Evolutionary conservation across 2,329 filamentous ascomycete species (phyloP), one percentile per base, ranked within the genome.

Genomic region (Cytospora mali): DNA sequence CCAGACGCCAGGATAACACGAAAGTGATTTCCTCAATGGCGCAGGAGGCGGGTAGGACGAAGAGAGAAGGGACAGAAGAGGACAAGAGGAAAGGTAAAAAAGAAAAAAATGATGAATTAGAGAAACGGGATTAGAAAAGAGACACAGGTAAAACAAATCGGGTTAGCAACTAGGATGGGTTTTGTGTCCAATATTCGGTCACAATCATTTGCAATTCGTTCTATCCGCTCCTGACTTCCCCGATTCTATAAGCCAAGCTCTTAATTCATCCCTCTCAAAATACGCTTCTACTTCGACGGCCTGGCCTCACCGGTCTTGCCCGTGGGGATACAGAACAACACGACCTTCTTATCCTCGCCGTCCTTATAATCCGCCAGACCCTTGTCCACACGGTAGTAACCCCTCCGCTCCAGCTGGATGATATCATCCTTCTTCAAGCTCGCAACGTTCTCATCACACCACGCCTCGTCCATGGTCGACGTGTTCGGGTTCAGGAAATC

Each of bases 401-500:
- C 94, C 77, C 94, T 92, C 66, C 94, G 85, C 81, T 98, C 94
- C 52, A 98, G 90, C 80, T 98, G 95, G 69, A 98, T 92, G 66
- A 98, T 94, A 70, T 97, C 93, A 71, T 92, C 91, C 74, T 87
- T 88, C 82, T 92, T 93, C 52, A 97, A 81, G 66, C 86, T 81
- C 0, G 84, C 83, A 0, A 96, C 89, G 70, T 93, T 96, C 71
- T 86, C 88, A 72, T 97, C 94, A 28, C 91, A 93, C 58, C 91
- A 74, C 1, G 90, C 92, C 67, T 89, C 84, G 58, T 89, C 89
- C 76, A 88, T 87, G 62, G 85, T 88, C 71, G 91, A 88, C 0
- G 92, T 96, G 60, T 87, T 80, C 27, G 87, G 84, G 74, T 88
- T 96, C 65, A 98, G 76, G 74, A 88, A 95, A 68, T 96, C 88